These are phyloP conservation scores for Pseudoscleropodium purum DNA, from an alignment of 225 moss, liverwort and hornwort species.

Conservation along the genomic window DNA sequence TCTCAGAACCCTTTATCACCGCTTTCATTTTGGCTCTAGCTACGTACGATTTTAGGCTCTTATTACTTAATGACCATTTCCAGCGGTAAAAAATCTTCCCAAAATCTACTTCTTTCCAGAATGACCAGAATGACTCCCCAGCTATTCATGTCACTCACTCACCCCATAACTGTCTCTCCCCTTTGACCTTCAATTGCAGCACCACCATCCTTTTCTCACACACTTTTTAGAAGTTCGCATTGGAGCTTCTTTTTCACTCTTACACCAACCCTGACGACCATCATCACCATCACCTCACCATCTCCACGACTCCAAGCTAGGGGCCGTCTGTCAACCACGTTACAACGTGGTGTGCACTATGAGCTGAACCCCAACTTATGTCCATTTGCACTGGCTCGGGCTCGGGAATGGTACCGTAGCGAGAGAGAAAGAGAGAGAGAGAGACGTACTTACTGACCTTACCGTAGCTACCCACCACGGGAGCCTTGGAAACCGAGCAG, in stretches of 20 bases:
- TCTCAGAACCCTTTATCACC: neutral
- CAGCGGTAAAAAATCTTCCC: neutral
- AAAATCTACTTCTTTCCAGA: neutral
- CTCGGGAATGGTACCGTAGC: neutral
- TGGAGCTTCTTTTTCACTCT: neutral
- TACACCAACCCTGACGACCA: neutral
- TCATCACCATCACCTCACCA: neutral
- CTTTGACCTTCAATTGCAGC: neutral
- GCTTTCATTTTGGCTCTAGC: neutral
- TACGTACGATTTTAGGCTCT: too few species aligned
- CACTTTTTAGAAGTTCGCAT: neutral
- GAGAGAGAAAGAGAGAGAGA: neutral
- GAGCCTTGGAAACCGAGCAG: neutral
- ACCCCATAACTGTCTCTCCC: neutral
- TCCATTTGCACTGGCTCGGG: neutral
- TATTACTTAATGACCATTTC: neutral
- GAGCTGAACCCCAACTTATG: neutral
- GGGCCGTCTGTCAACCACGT: neutral
- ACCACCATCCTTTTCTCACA: neutral
- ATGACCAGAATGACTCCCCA: neutral
- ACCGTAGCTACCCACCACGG: neutral
- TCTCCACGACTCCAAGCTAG: neutral
- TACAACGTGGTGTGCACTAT: neutral
- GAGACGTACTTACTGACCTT: neutral
- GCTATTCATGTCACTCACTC: neutral